A percentile compares a stretch with the other conserved stretches of the same genome.
Evolutionary conservation across 2,329 filamentous ascomycete species (phyloP).

Genomic region (Coniochaeta sp.): DNA sequence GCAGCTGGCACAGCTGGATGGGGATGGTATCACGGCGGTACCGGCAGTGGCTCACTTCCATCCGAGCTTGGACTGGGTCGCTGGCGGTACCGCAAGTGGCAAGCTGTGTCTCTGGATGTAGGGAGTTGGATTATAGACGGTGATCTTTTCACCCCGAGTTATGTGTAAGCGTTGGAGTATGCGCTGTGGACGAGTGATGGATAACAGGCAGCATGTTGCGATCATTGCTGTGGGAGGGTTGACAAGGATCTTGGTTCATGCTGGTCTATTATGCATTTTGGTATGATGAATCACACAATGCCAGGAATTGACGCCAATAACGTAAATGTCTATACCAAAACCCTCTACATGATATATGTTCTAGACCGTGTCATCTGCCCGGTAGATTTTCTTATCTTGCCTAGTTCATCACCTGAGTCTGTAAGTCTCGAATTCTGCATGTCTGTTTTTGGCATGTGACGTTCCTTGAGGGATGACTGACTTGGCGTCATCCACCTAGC

Average conservation of each 20-base stretch:
- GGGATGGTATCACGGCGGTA: slow-evolving; percentile 88
- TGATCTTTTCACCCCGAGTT: no score
- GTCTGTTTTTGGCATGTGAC: background rate
- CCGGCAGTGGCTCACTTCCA: slow-evolving; percentile 91
- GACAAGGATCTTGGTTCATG: background rate
- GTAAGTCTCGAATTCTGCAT: background rate
- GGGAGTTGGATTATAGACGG: slow-evolving; percentile 5
- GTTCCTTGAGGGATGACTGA: background rate
- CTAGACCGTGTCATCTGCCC: no score
- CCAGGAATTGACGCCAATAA: no score
- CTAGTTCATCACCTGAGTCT: background rate
- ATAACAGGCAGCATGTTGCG: background rate
- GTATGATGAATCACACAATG: no score
- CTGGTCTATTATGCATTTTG: no score
- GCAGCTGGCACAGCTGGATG: slow-evolving; percentile 80
- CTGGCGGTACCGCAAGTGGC: slow-evolving; percentile 82
- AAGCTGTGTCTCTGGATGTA: slow-evolving; percentile 90
- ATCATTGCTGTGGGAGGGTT: background rate
- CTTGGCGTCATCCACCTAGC: background rate
- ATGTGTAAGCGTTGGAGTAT: background rate
- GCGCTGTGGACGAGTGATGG: background rate
- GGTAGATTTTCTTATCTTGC: background rate
- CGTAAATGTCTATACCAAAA: no score
- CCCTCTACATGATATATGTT: no score
- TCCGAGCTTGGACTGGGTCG: slow-evolving; percentile 81